Percentiles rank a stretch among this genome's conserved stretches.
These are phyloP conservation scores for Aspergillus awamori DNA, from an alignment of 2,329 filamentous ascomycete genomes.

Conservation along the genomic window DNA sequence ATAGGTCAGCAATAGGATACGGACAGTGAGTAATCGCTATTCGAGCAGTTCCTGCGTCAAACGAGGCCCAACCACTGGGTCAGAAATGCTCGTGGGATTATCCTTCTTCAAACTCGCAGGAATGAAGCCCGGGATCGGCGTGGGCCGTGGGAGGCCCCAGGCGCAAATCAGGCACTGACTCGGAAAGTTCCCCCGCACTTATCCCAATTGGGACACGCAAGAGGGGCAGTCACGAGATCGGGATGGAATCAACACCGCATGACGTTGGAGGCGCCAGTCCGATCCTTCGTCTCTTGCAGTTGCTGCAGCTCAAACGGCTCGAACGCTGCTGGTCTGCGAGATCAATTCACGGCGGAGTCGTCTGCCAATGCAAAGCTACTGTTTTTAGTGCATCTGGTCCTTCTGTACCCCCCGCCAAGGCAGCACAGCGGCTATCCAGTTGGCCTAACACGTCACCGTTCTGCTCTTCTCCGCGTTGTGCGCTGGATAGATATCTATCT, in stretches of 20 bases:
- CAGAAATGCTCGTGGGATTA: not conserved
- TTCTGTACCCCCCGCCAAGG: not conserved
- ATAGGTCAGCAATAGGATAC: not conserved
- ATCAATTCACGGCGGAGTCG: too few relatives aligned
- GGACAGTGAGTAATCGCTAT: not conserved
- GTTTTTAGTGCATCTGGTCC: not conserved
- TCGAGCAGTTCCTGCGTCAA: not conserved
- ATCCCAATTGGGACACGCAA: not conserved
- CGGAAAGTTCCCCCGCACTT: constrained; percentile 3
- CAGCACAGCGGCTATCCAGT: constrained; percentile 7
- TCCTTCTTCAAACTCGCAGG: not conserved
- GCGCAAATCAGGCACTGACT: not conserved
- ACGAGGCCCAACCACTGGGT: not conserved
- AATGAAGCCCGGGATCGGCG: not conserved
- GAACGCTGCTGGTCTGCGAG: not conserved
- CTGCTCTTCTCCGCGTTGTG: not conserved
- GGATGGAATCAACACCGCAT: constrained; percentile 19
- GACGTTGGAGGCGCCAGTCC: constrained; percentile 20
- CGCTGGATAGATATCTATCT: constrained; percentile 1
- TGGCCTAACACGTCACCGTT: constrained; percentile 23
- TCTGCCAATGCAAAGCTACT: too few relatives aligned
- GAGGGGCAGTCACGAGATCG: constrained; percentile 22
- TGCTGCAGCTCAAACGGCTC: not conserved
- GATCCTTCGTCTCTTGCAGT: constrained; percentile 3
- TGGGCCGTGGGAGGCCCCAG: not conserved